Base-by-base conservation (phyloP, 805 yeast species). In the Peterozyma xylosa region DNA sequence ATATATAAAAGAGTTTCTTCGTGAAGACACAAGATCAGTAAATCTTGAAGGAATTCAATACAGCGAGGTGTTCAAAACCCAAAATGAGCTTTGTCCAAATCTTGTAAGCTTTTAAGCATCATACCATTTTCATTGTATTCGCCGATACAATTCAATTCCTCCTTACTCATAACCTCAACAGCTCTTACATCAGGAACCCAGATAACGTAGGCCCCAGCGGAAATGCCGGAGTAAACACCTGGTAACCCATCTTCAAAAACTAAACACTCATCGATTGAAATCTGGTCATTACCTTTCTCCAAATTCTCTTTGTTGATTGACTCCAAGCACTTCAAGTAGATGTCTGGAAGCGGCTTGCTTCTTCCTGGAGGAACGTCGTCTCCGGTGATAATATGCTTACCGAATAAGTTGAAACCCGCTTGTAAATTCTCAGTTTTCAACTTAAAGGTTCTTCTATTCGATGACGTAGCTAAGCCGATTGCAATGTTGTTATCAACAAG, bases 211-310 rank as follows among this genome's bases (percentile, higher is more conserved):
- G 87, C 85, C 10, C 89, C 90, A 33, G 96, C 88, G 14, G 85
- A 80, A 45, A 73, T 74, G 11, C 96, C 99, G 3, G 96, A 82
- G 14, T 68, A 57, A 17, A 91, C 91, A 2, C 99, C 99, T 0
- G 96, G 90, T 37, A 89, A 69, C 2, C 96, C 98, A 63, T 93
- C 99, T 67, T 93, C 99, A 62, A 93, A 93, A 2, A 93, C 84
- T 30, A 93, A 61, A 54, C 95, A 86, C 55, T 93, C 96, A 30
- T 78, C 80, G 3, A 91, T 84, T 43, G 59, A 55, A 47, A 91
- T 83, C 33, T 64, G 65, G 1, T 59, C 68, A 21, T 65, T 58
- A 2, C 71, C 74, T 2, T 62, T 54, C 2, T 58, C 59, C 11
- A 57, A 53, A 41, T 80, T 71, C 37, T 76, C 75, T 17, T 57